These are phyloP conservation scores for Cornus suecica DNA, from an alignment of 148 eudicot species.

Conservation along the genomic window DNA sequence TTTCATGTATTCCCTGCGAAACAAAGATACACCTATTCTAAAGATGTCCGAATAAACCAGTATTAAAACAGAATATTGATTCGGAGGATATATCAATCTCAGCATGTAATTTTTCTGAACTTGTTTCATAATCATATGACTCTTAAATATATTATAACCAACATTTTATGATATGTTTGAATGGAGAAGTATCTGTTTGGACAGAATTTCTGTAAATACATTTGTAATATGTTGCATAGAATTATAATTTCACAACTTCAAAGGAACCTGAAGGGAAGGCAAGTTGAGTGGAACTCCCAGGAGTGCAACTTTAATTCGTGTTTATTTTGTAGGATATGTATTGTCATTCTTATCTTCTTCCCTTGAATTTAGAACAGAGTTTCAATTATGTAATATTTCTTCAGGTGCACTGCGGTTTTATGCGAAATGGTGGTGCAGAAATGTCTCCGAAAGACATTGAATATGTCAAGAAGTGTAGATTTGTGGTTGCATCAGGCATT, in stretches of 20 bases:
- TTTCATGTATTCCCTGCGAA: no score
- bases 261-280: background rate
- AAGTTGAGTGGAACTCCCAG: background rate
- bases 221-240: background rate
- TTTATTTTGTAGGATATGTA: background rate
- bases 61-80: no score
- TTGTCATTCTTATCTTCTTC: background rate
- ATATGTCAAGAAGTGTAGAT: conserved; percentile 76
- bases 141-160: no score
- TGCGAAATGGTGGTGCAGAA: conserved; percentile 78
- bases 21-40: no score
- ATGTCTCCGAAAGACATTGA: conserved; percentile 69
- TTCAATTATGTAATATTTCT: conserved; percentile 12
- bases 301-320: background rate
- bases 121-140: no score
- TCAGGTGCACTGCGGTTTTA: conserved; percentile 97
- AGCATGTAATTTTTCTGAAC: no score
- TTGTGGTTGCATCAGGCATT: conserved; percentile 95
- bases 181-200: background rate
- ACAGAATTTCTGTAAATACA: background rate
- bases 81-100: no score
- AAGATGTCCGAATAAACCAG: no score
- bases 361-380: background rate
- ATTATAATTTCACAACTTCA: background rate
- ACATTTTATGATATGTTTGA: no score